phyloP scores from a whole-genome alignment of 305 asterid species.

The Fraxinus platypoda region DNA sequence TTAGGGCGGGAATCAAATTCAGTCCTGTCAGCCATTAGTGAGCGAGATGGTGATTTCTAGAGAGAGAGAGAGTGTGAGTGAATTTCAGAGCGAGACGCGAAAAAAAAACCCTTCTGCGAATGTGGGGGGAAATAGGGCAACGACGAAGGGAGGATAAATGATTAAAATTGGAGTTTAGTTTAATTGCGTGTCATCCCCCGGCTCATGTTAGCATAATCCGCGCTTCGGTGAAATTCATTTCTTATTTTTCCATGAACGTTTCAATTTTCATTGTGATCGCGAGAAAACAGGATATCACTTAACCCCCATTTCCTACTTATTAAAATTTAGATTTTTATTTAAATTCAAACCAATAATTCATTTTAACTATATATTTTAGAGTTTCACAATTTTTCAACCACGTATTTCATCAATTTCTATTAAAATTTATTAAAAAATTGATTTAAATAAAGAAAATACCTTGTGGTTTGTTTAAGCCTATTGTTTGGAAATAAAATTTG shows the following conservation, averaged over 20 bases:
- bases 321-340: no score
- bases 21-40: constrained; percentile 59
- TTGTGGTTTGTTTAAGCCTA: no score
- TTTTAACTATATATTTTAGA: no score
- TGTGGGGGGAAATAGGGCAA: not conserved
- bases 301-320: no score
- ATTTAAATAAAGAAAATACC: no score
- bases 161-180: not conserved
- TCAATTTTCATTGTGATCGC: no score
- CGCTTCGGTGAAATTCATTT: not conserved
- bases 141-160: not conserved
- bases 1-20: constrained; percentile 46
- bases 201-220: not conserved
- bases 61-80: constrained; percentile 6
- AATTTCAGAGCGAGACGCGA: not conserved
- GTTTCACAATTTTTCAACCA: no score
- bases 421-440: no score
- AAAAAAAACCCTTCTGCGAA: constrained; percentile 27
- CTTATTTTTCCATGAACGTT: not conserved
- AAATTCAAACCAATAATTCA: no score
- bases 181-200: not conserved
- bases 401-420: no score
- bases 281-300: no score
- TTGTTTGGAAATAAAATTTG: no score
- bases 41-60: not conserved